phyloP scores from a whole-genome alignment of 2,329 filamentous ascomycete genomes.

The Aspergillaceae sp. region DNA sequence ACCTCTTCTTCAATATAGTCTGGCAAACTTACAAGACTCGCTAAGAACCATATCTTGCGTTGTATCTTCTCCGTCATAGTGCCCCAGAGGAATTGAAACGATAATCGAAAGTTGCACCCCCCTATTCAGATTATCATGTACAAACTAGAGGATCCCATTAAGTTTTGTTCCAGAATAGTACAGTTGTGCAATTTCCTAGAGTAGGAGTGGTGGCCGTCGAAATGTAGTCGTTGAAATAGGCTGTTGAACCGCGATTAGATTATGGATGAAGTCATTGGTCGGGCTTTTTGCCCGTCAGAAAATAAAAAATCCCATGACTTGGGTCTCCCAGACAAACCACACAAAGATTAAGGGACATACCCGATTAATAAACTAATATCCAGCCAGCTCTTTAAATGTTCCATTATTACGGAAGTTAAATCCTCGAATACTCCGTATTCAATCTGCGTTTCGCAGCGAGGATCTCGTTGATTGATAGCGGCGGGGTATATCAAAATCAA shows the following conservation, averaged over 20 bases:
- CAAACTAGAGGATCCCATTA: conserved; percentile 30
- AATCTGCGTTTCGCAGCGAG: conserved; percentile 2
- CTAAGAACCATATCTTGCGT: conserved; percentile 18
- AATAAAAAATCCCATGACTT: conserved; percentile 31
- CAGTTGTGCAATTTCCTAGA: conserved; percentile 1
- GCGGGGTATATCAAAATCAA: conserved; percentile 24
- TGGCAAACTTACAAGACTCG: conserved; percentile 61
- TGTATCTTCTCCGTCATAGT: conserved; percentile 12
- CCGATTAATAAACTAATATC: background rate
- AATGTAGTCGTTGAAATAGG: background rate
- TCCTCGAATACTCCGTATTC: background rate
- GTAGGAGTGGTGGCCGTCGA: background rate
- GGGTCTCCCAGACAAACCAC: conserved; percentile 7
- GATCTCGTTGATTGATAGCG: conserved; percentile 22
- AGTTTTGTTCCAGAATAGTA: conserved; percentile 7
- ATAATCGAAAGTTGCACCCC: conserved; percentile 15
- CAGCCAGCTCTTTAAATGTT: background rate
- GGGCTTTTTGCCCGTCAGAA: conserved; percentile 25
- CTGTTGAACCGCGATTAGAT: conserved; percentile 18
- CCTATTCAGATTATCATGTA: conserved; percentile 28
- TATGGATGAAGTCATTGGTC: conserved; percentile 38
- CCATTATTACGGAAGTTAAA: too few relatives aligned
- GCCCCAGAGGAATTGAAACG: conserved; percentile 10
- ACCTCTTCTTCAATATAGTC: conserved; percentile 36
- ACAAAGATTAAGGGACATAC: background rate